Evolutionary conservation across 139 green algal species (phyloP), one percentile per base, ranked within the genome.

Genomic region (Chlorella sp.): DNA sequence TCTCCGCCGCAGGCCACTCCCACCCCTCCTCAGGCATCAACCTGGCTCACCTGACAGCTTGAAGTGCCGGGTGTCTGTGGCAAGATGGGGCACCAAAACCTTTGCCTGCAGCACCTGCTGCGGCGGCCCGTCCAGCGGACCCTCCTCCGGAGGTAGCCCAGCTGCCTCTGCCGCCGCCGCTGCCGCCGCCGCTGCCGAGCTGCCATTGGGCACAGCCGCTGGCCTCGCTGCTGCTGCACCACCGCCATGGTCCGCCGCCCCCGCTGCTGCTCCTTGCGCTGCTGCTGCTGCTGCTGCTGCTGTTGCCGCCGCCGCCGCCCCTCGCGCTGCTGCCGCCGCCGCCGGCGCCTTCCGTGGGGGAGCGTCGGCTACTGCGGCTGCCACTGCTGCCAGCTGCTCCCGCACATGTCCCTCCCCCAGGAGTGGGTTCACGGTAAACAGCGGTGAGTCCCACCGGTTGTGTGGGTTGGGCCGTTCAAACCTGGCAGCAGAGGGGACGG

Each of bases 391-490:
- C 12, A 81, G 48, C 19, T 87, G 57, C 21, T 83, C 60, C 73
- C 61, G 32, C 39, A 86, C 61, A 30, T 57, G 36, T 1, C 3
- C 68, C 5, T 60, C 53, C 32, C 83, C 87, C 26, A 84, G 61
- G 73, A 64, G 66, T 22, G 93, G 93, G 12, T 71, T 69, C 18
- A 98, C 28, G 0, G 94, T 97, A 90, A 96, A 97, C 3, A 99
- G 92, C 0, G 97, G 97, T 0, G 95, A 57, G 79, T 99, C 97
- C 97, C 97, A 99, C n/a, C 97, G 95, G 87, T 99, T 98, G 37
- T 92, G 88, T 0, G 93, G 77, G 85, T 99, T 95, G 1, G 97
- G 97, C 14, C 89, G 93, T 93, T 99, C 97, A 88, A 98, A 99
- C 11, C 97, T 86, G 78, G 7, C 77, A 64, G 71, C 32, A 82